Evolutionary conservation across 768 basidiomycete species (phyloP).

Genomic region (Lentinula detonsa): DNA sequence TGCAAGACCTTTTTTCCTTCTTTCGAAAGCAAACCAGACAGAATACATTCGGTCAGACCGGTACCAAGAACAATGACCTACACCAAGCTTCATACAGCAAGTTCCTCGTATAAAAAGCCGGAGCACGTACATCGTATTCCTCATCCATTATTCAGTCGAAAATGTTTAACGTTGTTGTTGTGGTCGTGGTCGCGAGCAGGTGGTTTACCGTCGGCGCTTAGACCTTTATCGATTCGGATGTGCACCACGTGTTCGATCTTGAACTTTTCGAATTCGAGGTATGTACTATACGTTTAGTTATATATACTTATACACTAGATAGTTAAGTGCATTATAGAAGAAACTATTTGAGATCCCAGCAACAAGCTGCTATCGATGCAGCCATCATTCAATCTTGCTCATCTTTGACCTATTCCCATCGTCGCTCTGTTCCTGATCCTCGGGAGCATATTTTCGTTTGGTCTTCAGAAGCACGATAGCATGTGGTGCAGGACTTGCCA

Average conservation of each 20-base stretch:
- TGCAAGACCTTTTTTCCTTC: constrained; percentile 99
- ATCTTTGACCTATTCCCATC: constrained; percentile 12
- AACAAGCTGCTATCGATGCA: background rate
- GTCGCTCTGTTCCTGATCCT: constrained; percentile 19
- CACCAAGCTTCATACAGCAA: constrained; percentile 5
- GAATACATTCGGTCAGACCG: constrained; percentile 96
- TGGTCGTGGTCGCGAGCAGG: background rate
- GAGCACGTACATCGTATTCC: constrained; percentile 79
- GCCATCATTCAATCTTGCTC: background rate
- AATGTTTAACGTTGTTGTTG: background rate
- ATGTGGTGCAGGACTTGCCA: background rate
- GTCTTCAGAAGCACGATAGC: constrained; percentile 12
- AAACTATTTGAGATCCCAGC: background rate
- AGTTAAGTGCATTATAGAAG: background rate
- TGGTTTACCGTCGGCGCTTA: constrained; percentile 7
- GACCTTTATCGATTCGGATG: constrained; percentile 6
- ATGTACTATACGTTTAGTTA: too few species aligned
- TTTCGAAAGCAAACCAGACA: constrained; percentile 96
- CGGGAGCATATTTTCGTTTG: constrained; percentile 30
- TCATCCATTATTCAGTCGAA: constrained; percentile 74
- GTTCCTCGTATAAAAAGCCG: too few species aligned
- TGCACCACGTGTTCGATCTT: constrained; percentile 5
- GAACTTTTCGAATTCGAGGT: background rate
- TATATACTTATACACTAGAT: background rate
- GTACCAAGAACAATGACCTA: constrained; percentile 93